Evolutionary conservation across 208 protist species (phyloP), one percentile per base, ranked within the genome.

Genomic region (Tritrichomonas foetus): DNA sequence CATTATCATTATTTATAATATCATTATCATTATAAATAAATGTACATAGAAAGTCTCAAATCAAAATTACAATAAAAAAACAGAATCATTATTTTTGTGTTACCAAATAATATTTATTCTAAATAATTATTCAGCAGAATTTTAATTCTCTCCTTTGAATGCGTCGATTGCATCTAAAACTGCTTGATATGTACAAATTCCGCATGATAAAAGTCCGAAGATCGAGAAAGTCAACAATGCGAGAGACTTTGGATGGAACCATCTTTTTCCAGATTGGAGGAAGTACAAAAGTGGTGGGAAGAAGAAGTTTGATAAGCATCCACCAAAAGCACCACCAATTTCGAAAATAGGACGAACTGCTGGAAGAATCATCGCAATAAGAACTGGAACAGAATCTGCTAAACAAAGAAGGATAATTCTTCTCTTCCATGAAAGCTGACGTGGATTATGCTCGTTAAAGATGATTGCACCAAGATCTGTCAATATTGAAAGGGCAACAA

Each of bases 171-270:
- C 74, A 82, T 82, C 74, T 33, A 82, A 9, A 53, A 82, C 41
- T 47, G 74, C 74, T 82, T 82, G 74, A 30, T 82, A 82, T 82
- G 74, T 82, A 30, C 25, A 13, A n/a, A 82, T 82, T n/a, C 3
- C 41, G 2, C 25, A 13, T 9, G 41, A 82, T 50, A 49, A 36
- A 16, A 82, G 41, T n/a, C 74, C 74, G 53, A 82, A 82, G 16
- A 82, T 9, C 2, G 74, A 47, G 14, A 82, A 82, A 41, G 20
- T 0, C 0, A 47, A 3, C 16, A 49, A 50, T 53, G 2, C 1
- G 11, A 69, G 13, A 25, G 16, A 39, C 13, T 47, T 53, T n/a
- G 9, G 8, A 53, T 53, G 14, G 5, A 33, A 22, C 13, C 36
- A 47, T 49, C 41, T 53, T n/a, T 47, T 49, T 22, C 14, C 0